phyloP scores from a whole-genome alignment of 805 yeast genomes.

The Alloascoidea africana region DNA sequence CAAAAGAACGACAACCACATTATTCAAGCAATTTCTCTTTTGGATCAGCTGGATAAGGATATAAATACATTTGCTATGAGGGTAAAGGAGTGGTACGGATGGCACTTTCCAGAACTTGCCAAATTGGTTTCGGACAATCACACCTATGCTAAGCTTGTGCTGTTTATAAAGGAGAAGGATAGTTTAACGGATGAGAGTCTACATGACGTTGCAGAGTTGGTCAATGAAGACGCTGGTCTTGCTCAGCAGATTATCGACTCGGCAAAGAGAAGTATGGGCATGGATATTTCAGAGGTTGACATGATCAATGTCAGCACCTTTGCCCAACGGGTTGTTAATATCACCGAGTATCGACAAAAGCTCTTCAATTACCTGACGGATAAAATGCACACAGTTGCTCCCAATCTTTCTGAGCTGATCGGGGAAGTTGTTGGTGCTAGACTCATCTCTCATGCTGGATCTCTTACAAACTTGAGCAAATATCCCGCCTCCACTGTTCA shows the following conservation, averaged over 20 bases:
- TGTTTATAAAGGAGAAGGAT: slow-evolving; percentile 77
- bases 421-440: slow-evolving; percentile 99
- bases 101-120: slow-evolving; percentile 98
- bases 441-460: slow-evolving; percentile 96
- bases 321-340: slow-evolving; percentile 85
- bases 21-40: slow-evolving; percentile 94
- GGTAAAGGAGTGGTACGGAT: slow-evolving; percentile 96
- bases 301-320: slow-evolving; percentile 83
- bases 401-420: slow-evolving; percentile 88
- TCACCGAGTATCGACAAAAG: slow-evolving; percentile 79
- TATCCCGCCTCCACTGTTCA: slow-evolving; percentile 99
- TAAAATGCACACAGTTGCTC: slow-evolving; percentile 97
- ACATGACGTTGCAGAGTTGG: slow-evolving; percentile 83
- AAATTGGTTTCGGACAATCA: slow-evolving; percentile 84
- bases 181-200: slow-evolving; percentile 64
- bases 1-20: slow-evolving; percentile 98
- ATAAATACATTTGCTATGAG: slow-evolving; percentile 96
- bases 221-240: slow-evolving; percentile 81
- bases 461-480: slow-evolving; percentile 88
- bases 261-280: slow-evolving; percentile 97
- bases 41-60: slow-evolving; percentile 96
- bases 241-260: slow-evolving; percentile 89
- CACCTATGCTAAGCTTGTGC: slow-evolving; percentile 67
- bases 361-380: slow-evolving; percentile 79
- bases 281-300: slow-evolving; percentile 89